Percentiles rank a stretch among this genome's conserved stretches.
These are phyloP conservation scores for Blastomyces percursus DNA, from an alignment of 2,329 filamentous ascomycete genomes.

Conservation along the genomic window DNA sequence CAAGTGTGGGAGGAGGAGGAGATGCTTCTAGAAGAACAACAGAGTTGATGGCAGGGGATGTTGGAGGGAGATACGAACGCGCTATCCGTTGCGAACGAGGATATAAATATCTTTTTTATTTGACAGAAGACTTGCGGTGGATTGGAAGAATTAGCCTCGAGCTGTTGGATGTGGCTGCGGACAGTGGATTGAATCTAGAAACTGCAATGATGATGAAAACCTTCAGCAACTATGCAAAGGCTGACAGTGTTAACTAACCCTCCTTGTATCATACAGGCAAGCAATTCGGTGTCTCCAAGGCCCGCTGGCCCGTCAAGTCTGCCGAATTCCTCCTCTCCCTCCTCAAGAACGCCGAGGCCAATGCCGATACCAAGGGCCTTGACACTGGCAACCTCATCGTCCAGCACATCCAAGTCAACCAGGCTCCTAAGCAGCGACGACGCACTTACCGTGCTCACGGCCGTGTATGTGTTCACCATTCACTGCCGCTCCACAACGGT, in stretches of 20 bases:
- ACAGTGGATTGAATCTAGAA: neutral
- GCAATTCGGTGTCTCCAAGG: constrained; percentile 95
- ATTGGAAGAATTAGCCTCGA: neutral
- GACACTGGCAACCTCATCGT: constrained; percentile 95
- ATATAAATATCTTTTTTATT: neutral
- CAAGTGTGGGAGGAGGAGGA: neutral
- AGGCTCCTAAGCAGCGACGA: constrained; percentile 98
- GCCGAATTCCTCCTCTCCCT: constrained; percentile 96
- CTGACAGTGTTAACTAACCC: constrained; percentile 15
- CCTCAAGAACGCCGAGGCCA: constrained; percentile 94
- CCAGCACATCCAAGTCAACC: constrained; percentile 99
- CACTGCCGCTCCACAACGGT: neutral
- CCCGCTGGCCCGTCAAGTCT: constrained; percentile 98
- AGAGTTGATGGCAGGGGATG: neutral
- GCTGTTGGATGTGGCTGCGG: neutral
- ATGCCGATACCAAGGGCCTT: constrained; percentile 92
- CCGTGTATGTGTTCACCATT: constrained; percentile 62
- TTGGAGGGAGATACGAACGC: neutral
- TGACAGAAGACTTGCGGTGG: neutral
- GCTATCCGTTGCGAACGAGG: neutral
- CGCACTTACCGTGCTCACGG: constrained; percentile 99
- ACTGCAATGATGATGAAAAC: neutral
- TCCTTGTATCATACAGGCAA: constrained; percentile 56
- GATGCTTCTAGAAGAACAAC: neutral
- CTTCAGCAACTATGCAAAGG: neutral